Evolutionary conservation across 129 eudicot genomes (phyloP).

Genomic region (Glebionis coronaria): DNA sequence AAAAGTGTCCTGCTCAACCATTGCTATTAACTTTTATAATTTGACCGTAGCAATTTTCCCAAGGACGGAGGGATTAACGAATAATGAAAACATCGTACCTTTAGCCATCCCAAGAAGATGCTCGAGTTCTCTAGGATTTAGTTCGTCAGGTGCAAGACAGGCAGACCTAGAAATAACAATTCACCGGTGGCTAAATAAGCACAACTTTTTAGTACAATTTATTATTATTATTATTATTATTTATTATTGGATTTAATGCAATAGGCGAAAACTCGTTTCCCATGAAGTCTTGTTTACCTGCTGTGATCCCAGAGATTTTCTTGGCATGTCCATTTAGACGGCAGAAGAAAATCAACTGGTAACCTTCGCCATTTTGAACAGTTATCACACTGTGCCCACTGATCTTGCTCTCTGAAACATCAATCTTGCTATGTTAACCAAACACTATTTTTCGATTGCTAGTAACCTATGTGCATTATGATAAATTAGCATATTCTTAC

Average conservation of each 20-base stretch:
- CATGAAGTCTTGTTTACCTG: slow-evolving; percentile 36
- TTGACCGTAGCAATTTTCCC: not conserved
- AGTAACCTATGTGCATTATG: not conserved
- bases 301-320: slow-evolving; percentile 63
- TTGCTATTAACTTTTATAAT: no score
- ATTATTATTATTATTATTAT: no score
- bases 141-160: slow-evolving; percentile 85
- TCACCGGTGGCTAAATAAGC: slow-evolving; percentile 1
- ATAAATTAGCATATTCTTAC: slow-evolving; percentile 38
- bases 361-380: slow-evolving; percentile 92
- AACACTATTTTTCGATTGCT: not conserved
- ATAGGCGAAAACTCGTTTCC: not conserved
- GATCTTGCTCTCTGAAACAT: slow-evolving; percentile 71
- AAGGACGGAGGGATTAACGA: not conserved
- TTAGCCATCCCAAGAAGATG: slow-evolving; percentile 56
- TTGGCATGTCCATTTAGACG: slow-evolving; percentile 87
- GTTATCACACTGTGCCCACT: slow-evolving; percentile 88
- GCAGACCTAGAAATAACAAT: slow-evolving; percentile 49
- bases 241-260: not conserved
- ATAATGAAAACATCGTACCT: slow-evolving; percentile 40
- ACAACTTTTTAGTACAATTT: not conserved
- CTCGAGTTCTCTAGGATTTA: slow-evolving; percentile 68
- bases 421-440: slow-evolving; percentile 9
- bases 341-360: slow-evolving; percentile 74
- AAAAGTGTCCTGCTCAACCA: no score